These are phyloP conservation scores for Zychaea mexicana DNA, from an alignment of 371 early-diverging fungal genomes.

Conservation along the genomic window DNA sequence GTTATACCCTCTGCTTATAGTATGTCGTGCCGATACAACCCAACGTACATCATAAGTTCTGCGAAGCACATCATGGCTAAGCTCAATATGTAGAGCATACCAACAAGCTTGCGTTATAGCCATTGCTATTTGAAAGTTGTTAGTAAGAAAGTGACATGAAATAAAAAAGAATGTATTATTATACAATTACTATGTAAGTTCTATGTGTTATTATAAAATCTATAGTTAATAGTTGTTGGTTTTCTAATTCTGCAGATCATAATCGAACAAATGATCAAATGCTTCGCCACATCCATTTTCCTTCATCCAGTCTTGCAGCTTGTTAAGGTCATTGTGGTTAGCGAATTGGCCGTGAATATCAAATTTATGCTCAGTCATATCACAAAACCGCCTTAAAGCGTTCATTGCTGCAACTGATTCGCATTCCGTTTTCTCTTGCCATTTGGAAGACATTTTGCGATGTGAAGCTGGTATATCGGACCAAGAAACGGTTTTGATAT, in stretches of 20 bases:
- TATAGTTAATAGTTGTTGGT: too few species aligned
- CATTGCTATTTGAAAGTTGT: too few species aligned
- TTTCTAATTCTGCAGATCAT: conserved; percentile 11
- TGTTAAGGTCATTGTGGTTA: conserved; percentile 36
- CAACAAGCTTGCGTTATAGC: too few species aligned
- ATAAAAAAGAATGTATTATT: too few species aligned
- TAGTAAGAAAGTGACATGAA: too few species aligned
- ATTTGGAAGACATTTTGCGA: conserved; percentile 41
- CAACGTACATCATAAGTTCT: too few species aligned
- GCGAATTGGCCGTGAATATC: conserved; percentile 40
- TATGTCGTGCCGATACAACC: too few species aligned
- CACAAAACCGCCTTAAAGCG: conserved; percentile 19
- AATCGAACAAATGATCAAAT: conserved; percentile 42
- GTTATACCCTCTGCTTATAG: too few species aligned
- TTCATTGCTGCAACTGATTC: conserved; percentile 18
- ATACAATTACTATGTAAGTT: too few species aligned
- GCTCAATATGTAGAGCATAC: too few species aligned
- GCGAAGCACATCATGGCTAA: too few species aligned
- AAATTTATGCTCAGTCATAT: conserved; percentile 43
- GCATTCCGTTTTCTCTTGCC: conserved; percentile 30
- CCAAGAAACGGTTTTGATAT: conserved; percentile 49
- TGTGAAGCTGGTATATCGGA: conserved; percentile 40
- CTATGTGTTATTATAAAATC: too few species aligned
- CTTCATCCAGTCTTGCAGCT: conserved; percentile 39
- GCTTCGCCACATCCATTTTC: conserved; percentile 39